Percentiles rank a stretch among this genome's conserved stretches.
These are phyloP conservation scores for Saccharomycopsis javanensis DNA, from an alignment of 805 yeast genomes.

Conservation along the genomic window DNA sequence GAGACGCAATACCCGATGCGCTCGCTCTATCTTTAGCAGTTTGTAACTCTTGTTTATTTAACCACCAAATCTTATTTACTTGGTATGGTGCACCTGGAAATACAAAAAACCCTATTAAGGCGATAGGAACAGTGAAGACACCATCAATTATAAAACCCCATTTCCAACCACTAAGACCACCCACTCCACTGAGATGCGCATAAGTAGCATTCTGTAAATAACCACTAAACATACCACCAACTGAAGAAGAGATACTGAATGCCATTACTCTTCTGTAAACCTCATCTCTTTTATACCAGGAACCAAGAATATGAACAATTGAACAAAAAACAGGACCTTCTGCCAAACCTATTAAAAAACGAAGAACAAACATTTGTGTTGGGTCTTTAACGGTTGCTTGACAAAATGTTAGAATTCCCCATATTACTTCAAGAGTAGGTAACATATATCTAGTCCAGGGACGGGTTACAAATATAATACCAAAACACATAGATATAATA, in stretches of 20 bases:
- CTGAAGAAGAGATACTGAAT: constrained; percentile 33
- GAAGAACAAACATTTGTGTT: constrained; percentile 34
- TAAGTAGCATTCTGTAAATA: constrained; percentile 22
- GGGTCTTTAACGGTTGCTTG: constrained; percentile 22
- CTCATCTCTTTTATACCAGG: constrained; percentile 36
- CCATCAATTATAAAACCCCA: constrained; percentile 68
- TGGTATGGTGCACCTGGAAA: constrained; percentile 3
- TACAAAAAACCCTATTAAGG: neutral
- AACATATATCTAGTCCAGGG: constrained; percentile 8
- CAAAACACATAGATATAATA: neutral
- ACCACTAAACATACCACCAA: constrained; percentile 25
- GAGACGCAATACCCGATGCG: constrained; percentile 20
- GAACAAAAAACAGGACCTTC: constrained; percentile 1
- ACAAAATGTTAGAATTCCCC: constrained; percentile 15
- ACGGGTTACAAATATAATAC: constrained; percentile 20
- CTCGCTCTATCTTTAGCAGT: constrained; percentile 24
- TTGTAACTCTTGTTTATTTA: constrained; percentile 26
- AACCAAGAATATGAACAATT: constrained; percentile 27
- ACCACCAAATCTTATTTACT: constrained; percentile 25
- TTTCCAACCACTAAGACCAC: constrained; percentile 57
- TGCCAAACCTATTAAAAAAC: constrained; percentile 23
- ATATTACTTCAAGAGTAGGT: constrained; percentile 9
- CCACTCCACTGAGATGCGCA: constrained; percentile 31
- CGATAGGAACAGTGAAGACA: constrained; percentile 22
- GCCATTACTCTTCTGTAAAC: constrained; percentile 35